Evolutionary conservation across 371 early-diverging fungal species (phyloP), one percentile per base, ranked within the genome.

Genomic region (Mortierella polycephala): DNA sequence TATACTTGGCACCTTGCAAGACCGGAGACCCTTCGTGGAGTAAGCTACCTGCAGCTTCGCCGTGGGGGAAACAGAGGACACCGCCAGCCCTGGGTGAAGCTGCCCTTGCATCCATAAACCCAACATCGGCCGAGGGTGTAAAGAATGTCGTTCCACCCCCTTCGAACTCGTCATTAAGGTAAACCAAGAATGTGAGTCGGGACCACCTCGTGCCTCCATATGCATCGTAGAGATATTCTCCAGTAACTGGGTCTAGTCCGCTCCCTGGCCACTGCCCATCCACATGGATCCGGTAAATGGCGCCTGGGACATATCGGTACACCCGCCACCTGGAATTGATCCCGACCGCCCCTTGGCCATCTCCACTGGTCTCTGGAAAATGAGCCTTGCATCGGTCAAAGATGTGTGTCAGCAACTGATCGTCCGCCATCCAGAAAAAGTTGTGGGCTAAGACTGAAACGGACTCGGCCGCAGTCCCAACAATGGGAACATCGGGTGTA

Each of bases 231-330:
- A 81, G 71, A 60, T 86, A 86, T 20, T 84, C 69, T 12, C 86
- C 85, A 12, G 77, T 83, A 21, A 67, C 70, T 9, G 83, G 84
- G 56, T 82, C 84, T 16, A 87, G 62, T 7, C 85, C 86, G 57
- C 76, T 75, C 12, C 77, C 83, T 11, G 89, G 89, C 89, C 89
- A 89, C 30, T 86, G 85, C 11, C 89, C 89, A 67, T 89, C 89
- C 39, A 87, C 84, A 23, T 81, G 81, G 16, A 86, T 84, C 1
- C 89, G 81, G 62, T 87, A 89, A 18, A 89, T 76, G 20, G 85
- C 84, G 2, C 86, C 86, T 10, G 87, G 86, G 14, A 85, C 84
- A 69, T 89, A 89, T 7, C 89, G 81, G 58, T 87, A 87, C 10
- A 85, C 81, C 20, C 89, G 64, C 84, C 84, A 89, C 39, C 89